Base-by-base conservation (phyloP, 169 alveolate species). In the Eimeria nieschulzi region DNA sequence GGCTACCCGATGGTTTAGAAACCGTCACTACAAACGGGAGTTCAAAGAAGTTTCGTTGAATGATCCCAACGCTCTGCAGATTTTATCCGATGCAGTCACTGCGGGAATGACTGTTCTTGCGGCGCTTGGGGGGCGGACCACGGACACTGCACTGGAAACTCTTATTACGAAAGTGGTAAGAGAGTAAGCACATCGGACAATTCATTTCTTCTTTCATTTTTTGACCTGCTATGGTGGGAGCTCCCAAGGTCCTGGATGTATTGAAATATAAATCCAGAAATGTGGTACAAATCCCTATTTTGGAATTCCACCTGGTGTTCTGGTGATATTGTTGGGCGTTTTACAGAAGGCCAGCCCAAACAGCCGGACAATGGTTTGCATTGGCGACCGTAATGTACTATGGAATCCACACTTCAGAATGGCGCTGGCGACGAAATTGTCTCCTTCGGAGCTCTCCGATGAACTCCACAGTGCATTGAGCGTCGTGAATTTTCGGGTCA, bases 1-100 rank as follows among this genome's bases (percentile, higher is more conserved):
- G 91, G 99, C 98, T 8, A 97, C 97, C 95, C 97, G 97, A 66
- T 98, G 99, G 99, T 96, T 98, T 79, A 96, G 97, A 71, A 95
- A 46, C 12, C 53, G 88, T 3, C 61, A 80, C 13, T 80, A 51
- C 75, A 80, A 55, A 80, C 26, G 76, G 19, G 88, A 80, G 13
- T 80, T 80, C 63, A 61, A 21, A 33, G 88, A 80, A 17, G 19
- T 80, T 61, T 59, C 72, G 23, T 59, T 75, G 12, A 59, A 55
- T 39, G 75, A 80, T 21, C 55, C 73, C 5, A 51, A 80, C 61
- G 59, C 51, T 26, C 17, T 80, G 59, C 88, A 19, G 26, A 23
- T 56, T 51, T 53, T 80, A 13, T 80, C 76, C 15, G 88, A 80
- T 56, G 88, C 88, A 23, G 76, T 80, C 46, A 80, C 63, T 17